Percentiles rank a stretch among this genome's conserved stretches.
phyloP scores from a whole-genome alignment of 441 rosid species.

The Corymbia citriodora region DNA sequence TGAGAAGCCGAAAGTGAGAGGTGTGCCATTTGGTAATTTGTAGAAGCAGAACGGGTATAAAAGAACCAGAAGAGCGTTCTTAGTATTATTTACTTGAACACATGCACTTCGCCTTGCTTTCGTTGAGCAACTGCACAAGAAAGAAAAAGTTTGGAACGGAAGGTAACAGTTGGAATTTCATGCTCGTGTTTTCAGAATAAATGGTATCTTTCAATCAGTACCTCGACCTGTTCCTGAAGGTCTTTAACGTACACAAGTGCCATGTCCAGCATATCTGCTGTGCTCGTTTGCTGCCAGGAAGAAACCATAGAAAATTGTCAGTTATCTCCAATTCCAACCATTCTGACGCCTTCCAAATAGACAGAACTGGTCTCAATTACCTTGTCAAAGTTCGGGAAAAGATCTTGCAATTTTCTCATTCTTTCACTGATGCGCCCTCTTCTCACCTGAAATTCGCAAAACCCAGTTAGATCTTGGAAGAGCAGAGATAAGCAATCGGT shows the following conservation, averaged over 20 bases:
- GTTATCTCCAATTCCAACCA: neutral
- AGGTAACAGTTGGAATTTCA: neutral
- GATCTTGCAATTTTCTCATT: slow-evolving; percentile 4
- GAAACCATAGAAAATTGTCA: neutral
- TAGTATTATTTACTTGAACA: neutral
- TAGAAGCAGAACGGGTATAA: neutral
- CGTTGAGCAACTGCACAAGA: neutral
- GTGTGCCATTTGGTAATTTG: neutral
- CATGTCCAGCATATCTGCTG: neutral
- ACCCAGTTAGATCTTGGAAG: neutral
- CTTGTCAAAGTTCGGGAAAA: neutral
- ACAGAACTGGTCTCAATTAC: neutral
- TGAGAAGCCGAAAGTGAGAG: neutral
- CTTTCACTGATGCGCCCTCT: slow-evolving; percentile 3
- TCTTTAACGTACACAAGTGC: neutral
- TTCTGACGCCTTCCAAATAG: neutral
- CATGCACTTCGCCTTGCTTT: neutral
- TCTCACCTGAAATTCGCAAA: neutral
- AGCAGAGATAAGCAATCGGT: neutral
- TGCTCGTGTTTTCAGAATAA: neutral
- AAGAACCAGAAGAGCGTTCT: neutral
- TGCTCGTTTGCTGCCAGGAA: neutral
- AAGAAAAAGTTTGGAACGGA: neutral
- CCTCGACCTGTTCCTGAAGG: neutral
- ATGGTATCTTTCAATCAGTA: neutral